Evolutionary conservation across 257 asterid species (phyloP).

Genomic region (Nicotiana paniculata): DNA sequence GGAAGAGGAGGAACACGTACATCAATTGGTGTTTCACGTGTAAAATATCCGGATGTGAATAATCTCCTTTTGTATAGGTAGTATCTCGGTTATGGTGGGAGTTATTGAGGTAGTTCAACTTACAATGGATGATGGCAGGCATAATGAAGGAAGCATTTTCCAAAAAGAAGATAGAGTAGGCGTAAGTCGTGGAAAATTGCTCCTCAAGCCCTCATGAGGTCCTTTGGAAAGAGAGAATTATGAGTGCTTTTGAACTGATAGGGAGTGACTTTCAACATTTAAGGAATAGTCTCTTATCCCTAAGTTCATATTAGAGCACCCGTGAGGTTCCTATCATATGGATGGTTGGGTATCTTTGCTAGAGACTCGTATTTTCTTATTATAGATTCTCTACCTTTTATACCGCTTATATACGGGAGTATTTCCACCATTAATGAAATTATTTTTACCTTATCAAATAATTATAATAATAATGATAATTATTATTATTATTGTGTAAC

Average conservation of each 20-base stretch:
- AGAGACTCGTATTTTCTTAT: background rate
- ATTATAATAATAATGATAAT: too few relatives aligned
- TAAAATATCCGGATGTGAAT: too few relatives aligned
- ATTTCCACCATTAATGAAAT: background rate
- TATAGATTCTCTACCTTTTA: background rate
- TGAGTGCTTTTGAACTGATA: background rate
- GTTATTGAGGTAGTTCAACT: background rate
- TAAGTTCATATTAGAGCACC: background rate
- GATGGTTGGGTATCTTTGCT: background rate
- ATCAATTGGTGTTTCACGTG: too few relatives aligned
- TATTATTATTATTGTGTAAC: background rate
- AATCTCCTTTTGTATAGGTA: background rate
- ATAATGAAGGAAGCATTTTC: background rate
- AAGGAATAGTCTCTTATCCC: background rate
- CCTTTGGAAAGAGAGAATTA: background rate
- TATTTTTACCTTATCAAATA: too few relatives aligned
- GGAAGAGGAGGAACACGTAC: too few relatives aligned
- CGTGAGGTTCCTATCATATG: background rate
- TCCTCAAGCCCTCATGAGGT: background rate
- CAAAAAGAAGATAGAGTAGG: background rate
- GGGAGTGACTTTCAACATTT: background rate
- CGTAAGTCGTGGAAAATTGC: background rate
- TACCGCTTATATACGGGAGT: too few relatives aligned
- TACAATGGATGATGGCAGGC: background rate
- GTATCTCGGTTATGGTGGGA: background rate